Conservation (phyloP, 495 filamentous ascomycete genomes). For the Amphirosellinia nigrospora region DNA sequence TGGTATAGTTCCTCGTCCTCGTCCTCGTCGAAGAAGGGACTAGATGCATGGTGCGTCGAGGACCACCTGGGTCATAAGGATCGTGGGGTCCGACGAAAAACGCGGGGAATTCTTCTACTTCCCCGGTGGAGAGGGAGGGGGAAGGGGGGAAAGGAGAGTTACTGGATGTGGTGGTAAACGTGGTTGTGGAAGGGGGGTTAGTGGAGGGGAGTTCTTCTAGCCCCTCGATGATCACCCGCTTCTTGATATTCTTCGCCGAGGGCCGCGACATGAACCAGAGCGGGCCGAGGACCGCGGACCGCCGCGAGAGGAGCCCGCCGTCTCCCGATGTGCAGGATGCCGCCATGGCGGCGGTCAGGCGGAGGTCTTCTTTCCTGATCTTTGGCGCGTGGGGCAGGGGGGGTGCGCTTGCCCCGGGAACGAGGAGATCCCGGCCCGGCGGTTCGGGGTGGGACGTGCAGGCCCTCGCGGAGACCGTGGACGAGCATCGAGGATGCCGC, state of each 20-base stretch:
- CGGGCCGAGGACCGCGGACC: conserved; percentile 30
- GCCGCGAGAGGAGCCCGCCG: conserved; percentile 1
- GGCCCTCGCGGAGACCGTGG: conserved; percentile 57
- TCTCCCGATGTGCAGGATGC: not conserved
- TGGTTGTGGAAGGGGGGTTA: not conserved
- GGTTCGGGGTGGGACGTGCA: conserved; percentile 74
- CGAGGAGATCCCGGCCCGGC: too few relatives aligned
- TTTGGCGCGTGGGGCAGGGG: conserved; percentile 45
- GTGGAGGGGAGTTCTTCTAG: not conserved
- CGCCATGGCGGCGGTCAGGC: conserved; percentile 27
- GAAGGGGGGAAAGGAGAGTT: too few relatives aligned
- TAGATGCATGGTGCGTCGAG: too few relatives aligned
- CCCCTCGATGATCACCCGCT: conserved; percentile 38
- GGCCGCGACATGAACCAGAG: conserved; percentile 40
- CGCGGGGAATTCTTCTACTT: too few relatives aligned
- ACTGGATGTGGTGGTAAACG: too few relatives aligned
- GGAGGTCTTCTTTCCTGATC: conserved; percentile 41
- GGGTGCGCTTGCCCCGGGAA: too few relatives aligned
- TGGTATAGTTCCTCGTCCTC: not conserved
- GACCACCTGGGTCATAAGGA: too few relatives aligned
- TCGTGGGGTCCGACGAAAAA: too few relatives aligned
- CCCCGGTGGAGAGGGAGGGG: too few relatives aligned
- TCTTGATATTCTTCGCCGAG: conserved; percentile 16
- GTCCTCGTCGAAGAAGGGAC: not conserved
- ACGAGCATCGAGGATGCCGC: conserved; percentile 68